Evolutionary conservation across 495 filamentous ascomycete genomes (phyloP).

Genomic region (Neurospora pannonica): DNA sequence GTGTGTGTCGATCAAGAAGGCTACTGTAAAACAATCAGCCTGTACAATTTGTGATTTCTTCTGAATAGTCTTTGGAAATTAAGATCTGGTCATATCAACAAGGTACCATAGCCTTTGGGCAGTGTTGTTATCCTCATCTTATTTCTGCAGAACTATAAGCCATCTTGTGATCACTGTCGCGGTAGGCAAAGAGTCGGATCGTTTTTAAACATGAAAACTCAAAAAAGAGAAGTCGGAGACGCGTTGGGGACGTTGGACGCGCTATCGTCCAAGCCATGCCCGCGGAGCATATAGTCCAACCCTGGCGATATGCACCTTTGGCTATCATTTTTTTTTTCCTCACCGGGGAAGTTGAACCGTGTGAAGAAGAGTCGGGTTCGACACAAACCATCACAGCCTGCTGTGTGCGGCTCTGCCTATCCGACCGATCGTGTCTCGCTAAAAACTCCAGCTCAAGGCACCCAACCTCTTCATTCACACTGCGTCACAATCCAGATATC

Average conservation of each 20-base stretch:
- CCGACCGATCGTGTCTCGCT: background rate
- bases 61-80: background rate
- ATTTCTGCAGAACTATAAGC: constrained; percentile 3
- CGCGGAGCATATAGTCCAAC: background rate
- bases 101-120: background rate
- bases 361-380: background rate
- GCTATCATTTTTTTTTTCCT: background rate
- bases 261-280: background rate
- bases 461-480: background rate
- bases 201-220: background rate
- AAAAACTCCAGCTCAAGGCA: background rate
- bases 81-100: background rate
- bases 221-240: background rate
- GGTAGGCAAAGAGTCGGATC: background rate
- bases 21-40: background rate
- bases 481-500: background rate
- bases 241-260: background rate
- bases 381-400: background rate
- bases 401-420: background rate
- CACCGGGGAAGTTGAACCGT: background rate
- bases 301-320: background rate
- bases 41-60: background rate
- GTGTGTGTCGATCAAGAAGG: constrained; percentile 11
- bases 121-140: background rate
- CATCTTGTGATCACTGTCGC: background rate